These are phyloP conservation scores for Acer negundo DNA, from an alignment of 345 rosid genomes.

Conservation along the genomic window DNA sequence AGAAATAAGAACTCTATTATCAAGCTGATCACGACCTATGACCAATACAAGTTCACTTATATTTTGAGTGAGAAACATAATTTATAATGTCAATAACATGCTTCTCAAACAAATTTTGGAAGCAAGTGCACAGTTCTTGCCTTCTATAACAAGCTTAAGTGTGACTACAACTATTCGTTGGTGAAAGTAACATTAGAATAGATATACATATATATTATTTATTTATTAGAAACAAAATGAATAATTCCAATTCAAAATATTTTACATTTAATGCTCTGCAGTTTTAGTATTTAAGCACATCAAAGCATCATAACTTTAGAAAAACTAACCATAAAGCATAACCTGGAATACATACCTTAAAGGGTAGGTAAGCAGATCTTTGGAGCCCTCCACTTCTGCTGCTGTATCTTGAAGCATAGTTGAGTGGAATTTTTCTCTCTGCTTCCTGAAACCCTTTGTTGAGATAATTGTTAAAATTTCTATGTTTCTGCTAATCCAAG, in stretches of 20 bases:
- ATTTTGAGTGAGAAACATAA: not conserved
- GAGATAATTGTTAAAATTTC: slow-evolving; percentile 26
- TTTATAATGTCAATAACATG: not conserved
- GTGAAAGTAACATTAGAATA: not conserved
- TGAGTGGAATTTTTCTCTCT: slow-evolving; percentile 96
- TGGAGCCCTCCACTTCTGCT: slow-evolving; percentile 83
- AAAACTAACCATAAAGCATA: slow-evolving; percentile 4
- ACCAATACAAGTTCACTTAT: not conserved
- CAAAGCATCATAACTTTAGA: slow-evolving; percentile 3
- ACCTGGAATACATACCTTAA: slow-evolving; percentile 57
- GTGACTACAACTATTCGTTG: not conserved
- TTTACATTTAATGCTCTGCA: not conserved
- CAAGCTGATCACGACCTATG: not conserved
- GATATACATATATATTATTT: not conserved
- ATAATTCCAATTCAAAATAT: not conserved
- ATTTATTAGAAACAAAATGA: not conserved
- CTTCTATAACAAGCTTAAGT: not conserved
- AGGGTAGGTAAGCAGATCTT: slow-evolving; percentile 93
- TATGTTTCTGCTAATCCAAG: slow-evolving; percentile 16
- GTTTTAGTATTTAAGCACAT: slow-evolving; percentile 12
- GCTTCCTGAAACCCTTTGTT: slow-evolving; percentile 84
- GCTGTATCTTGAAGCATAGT: slow-evolving; percentile 91
- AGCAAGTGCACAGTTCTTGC: not conserved
- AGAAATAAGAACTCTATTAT: not conserved
- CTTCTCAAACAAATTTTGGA: slow-evolving; percentile 1